Base-by-base conservation (phyloP, 1,284 basidiomycete genomes). In the Earliella scabrosa region DNA sequence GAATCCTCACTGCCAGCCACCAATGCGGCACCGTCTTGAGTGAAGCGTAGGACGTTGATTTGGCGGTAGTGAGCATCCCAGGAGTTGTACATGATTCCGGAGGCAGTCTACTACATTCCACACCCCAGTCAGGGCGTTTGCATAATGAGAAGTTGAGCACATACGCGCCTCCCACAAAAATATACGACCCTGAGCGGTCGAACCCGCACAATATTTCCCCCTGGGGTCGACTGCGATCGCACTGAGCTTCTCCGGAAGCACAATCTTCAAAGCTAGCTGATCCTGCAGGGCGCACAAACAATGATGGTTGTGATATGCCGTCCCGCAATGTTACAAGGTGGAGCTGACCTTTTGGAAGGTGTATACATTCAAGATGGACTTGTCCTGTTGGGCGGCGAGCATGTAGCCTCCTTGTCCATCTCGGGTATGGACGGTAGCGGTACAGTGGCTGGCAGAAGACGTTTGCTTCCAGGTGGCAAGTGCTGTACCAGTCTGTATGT, bases 31-130 rank as follows among this genome's bases (percentile, higher is more conserved):
- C 90, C 90, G 67, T 98, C 95, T 32, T 77, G 77, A 5, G 92
- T 92, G 73, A 98, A 98, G 36, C 82, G 83, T 2, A 98, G 75
- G 3, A 91, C 87, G 54, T 86, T 91, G 40, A 98, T 81, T 65
- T 88, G 82, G 46, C 96, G 92, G 74, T 98, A 99, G 73, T 98
- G 97, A 8, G 95, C 96, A 63, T 97, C 96, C 83, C 95, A 95
- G 0, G 91, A 87, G 57, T 91, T 86, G 73, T 91, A 90, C 43
- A 99, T 79, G 39, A 93, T 87, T 7, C 97, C 97, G 3, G 95
- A 97, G 2, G 90, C 81, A 64, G 95, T 80, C 93, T 97, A 74
- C 68, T 70, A 60, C 59, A 66, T 61, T 61, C 62, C 31, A 41
- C 45, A 18, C n/a, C n/a, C n/a, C n/a, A n/a, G n/a, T n/a, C n/a